Percentiles rank a stretch among this genome's conserved stretches.
These are phyloP conservation scores for Fusarium palustre DNA, from an alignment of 2,329 filamentous ascomycete species.

Conservation along the genomic window DNA sequence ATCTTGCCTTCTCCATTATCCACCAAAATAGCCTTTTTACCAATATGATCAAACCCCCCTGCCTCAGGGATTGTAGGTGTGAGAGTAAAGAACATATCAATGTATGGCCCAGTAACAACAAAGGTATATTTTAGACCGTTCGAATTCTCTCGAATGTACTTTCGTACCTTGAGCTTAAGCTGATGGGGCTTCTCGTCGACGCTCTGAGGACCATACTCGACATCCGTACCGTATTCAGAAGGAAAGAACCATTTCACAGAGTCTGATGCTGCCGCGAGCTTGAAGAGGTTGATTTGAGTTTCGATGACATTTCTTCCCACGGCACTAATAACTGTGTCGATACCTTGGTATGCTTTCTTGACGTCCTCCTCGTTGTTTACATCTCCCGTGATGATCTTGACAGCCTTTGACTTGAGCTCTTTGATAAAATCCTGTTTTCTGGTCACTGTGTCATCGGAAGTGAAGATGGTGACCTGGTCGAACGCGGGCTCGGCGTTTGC, in stretches of 20 bases:
- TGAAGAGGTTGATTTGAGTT: conserved; percentile 71
- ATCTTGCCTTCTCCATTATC: conserved; percentile 71
- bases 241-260: conserved; percentile 73
- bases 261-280: conserved; percentile 65
- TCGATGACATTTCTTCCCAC: conserved; percentile 73
- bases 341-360: conserved; percentile 68
- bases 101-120: conserved; percentile 76
- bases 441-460: conserved; percentile 27
- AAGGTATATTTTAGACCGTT: conserved; percentile 71
- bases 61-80: conserved; percentile 45
- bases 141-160: conserved; percentile 65
- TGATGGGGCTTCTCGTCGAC: conserved; percentile 74
- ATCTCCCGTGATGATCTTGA: conserved; percentile 47
- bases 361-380: conserved; percentile 58
- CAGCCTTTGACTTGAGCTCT: conserved; percentile 39
- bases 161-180: conserved; percentile 75
- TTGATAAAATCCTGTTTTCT: conserved; percentile 40
- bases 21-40: conserved; percentile 69
- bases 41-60: conserved; percentile 70
- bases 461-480: conserved; percentile 53
- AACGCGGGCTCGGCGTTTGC: conserved; percentile 52
- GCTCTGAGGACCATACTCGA: conserved; percentile 70
- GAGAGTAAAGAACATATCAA: conserved; percentile 68
- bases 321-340: conserved; percentile 74
- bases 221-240: conserved; percentile 75